Base-by-base conservation (phyloP, 2,329 filamentous ascomycete species). In the Diplodia seriata region DNA sequence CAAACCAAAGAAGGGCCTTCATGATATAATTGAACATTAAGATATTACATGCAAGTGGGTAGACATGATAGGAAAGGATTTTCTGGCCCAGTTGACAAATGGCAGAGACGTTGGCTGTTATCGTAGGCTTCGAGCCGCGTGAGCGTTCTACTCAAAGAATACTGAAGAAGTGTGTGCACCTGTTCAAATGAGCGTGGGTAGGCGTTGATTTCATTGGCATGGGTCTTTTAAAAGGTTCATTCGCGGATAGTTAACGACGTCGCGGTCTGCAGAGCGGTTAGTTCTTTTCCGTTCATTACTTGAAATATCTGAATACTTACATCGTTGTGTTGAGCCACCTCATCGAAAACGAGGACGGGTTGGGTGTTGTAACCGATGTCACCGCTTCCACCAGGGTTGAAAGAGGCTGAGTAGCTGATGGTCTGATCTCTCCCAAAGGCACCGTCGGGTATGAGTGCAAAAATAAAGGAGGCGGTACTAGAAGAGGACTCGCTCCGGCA, bases 311-410 rank as follows among this genome's bases (percentile, higher is more conserved):
- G n/a, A 8, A 5, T 29, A 51, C 47, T 63, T 9, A 63, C 59
- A 31, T 63, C 8, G 59, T 63, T n/a, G 29, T 63, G 8, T 63
- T 63, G 20, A 51, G 38, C 59, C 59, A 63, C 20, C 36, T 63
- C 8, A 40, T 38, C 9, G 59, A 29, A 14, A 38, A 14, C 15
- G 59, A n/a, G 31, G 59, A 20, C 4, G 31, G 36, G 18, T 8
- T 31, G 11, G 38, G 18, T 26, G 59, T 20, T 38, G 31, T 20
- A 4, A 47, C 47, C n/a, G 59, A 63, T 7, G 47, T 26, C 2
- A 29, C n/a, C 8, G 9, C 59, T 38, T 38, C 29, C 29, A 26
- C 15, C 2, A 23, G 14, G 18, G 36, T 33, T 18, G 40, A 38
- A 15, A 49, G 36, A 51, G 59, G n/a, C n/a, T 38, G 23, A 18